A percentile compares a stretch with the other conserved stretches of the same genome.
Evolutionary conservation across 2,329 filamentous ascomycete genomes (phyloP).

Genomic region (Claviceps fusiformis): DNA sequence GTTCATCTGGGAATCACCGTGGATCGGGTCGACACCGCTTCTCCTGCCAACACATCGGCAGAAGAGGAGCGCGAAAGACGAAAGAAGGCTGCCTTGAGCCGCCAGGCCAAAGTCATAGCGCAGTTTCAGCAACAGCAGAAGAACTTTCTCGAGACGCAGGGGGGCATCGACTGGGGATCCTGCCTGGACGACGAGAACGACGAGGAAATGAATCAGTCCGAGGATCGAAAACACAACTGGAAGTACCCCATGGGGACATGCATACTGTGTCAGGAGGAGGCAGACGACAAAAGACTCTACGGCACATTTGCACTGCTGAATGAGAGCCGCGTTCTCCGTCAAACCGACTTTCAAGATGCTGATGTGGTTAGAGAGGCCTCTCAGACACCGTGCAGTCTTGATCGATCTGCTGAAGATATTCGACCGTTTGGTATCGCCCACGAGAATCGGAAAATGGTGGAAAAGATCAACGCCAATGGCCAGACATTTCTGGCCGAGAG

Average conservation of each 20-base stretch:
- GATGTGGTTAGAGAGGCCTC: conserved; percentile 77
- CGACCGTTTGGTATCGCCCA: conserved; percentile 85
- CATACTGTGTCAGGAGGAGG: conserved; percentile 93
- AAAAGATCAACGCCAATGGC: conserved; percentile 62
- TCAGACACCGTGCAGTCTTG: conserved; percentile 66
- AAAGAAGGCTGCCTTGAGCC: conserved; percentile 79
- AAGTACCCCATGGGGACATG: conserved; percentile 89
- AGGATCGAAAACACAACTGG: conserved; percentile 55
- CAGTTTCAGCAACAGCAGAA: conserved; percentile 97
- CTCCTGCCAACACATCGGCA: conserved; percentile 55
- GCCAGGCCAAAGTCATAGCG: conserved; percentile 90
- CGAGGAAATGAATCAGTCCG: conserved; percentile 39
- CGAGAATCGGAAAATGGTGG: conserved; percentile 66
- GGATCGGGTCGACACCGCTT: conserved; percentile 69
- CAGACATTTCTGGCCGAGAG: conserved; percentile 59
- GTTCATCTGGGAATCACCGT: conserved; percentile 50
- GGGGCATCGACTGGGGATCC: conserved; percentile 70
- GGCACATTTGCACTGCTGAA: conserved; percentile 86
- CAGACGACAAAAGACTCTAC: conserved; percentile 75
- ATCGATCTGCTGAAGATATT: conserved; percentile 68
- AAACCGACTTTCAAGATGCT: conserved; percentile 69
- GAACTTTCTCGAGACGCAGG: conserved; percentile 81
- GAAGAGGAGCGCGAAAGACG: conserved; percentile 69
- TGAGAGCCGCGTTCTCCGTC: conserved; percentile 72
- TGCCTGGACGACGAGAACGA: conserved; percentile 70